Evolutionary conservation across 768 basidiomycete genomes (phyloP).

Genomic region (Sporobolomyces phaffii): DNA sequence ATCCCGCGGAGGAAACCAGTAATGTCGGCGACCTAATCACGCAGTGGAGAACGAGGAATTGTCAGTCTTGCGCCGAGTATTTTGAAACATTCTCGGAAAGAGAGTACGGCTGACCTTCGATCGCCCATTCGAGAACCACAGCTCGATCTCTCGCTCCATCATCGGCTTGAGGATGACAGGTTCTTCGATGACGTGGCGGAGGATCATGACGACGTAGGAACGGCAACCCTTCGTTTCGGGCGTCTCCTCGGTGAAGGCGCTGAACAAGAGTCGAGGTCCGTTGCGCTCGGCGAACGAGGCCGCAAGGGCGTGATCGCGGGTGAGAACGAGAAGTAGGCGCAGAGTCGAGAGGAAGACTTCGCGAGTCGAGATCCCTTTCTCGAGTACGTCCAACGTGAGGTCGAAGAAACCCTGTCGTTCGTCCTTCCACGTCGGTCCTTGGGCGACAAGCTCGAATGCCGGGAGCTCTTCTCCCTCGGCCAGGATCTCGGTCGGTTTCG

Average conservation of each 20-base stretch:
- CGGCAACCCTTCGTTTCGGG: constrained; percentile 62
- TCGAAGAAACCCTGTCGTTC: constrained; percentile 67
- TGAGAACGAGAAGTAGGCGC: constrained; percentile 76
- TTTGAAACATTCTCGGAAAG: neutral
- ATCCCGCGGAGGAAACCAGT: constrained; percentile 67
- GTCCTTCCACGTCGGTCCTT: constrained; percentile 59
- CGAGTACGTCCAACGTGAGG: constrained; percentile 66
- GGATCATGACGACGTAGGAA: constrained; percentile 74
- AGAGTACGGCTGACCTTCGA: constrained; percentile 42
- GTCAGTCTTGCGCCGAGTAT: neutral
- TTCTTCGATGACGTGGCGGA: constrained; percentile 90
- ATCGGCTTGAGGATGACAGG: constrained; percentile 57
- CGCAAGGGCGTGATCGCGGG: constrained; percentile 63
- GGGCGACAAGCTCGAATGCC: constrained; percentile 47
- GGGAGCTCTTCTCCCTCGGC: constrained; percentile 58
- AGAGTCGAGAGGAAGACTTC: constrained; percentile 78
- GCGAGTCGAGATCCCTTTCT: constrained; percentile 58
- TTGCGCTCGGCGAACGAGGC: constrained; percentile 62
- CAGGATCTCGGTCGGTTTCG: constrained; percentile 60
- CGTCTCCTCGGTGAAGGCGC: constrained; percentile 56
- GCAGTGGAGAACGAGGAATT: too few species aligned
- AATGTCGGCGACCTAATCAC: constrained; percentile 56
- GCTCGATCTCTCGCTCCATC: constrained; percentile 76
- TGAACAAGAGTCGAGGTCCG: constrained; percentile 62
- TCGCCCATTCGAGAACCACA: constrained; percentile 60